Base-by-base conservation (phyloP, 176 grass and related monocot genomes). In the Ensete ventricosum region DNA sequence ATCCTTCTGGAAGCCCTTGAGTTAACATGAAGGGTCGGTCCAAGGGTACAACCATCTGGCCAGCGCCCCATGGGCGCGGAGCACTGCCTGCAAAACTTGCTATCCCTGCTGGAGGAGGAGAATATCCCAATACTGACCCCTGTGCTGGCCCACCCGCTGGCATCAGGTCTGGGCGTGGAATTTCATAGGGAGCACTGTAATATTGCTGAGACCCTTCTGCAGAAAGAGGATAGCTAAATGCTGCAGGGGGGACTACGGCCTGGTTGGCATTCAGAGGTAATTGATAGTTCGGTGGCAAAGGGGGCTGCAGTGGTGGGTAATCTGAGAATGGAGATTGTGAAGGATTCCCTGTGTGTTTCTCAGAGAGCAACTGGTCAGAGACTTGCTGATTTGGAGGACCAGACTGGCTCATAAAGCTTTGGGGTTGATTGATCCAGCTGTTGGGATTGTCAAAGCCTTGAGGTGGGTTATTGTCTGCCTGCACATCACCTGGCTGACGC, bases 191-290 rank as follows among this genome's bases (percentile, higher is more conserved):
- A 26, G 58, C 29, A 65, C 60, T 53, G 48, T 53, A 64, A 52
- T 52, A 65, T 25, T 77, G 60, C 58, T 77, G 75, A 77, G 75
- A 77, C 8, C 75, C 75, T 53, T 77, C 75, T 17, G 21, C 60
- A 51, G 60, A 52, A 52, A 77, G 20, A 64, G 75, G 75, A 25
- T 77, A 77, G n/a, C 13, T 65, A 65, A 52, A 63, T 65, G 59
- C 22, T 26, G 75, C 8, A 16, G 74, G 58, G 11, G 58, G 75
- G 0, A 52, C 22, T 11, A 64, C 7, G 20, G 21, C 59, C 75
- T 65, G 75, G 48, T 65, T 77, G 50, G 43, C 11, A 50, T 66
- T 77, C 48, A 65, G 49, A 52, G 75, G 59, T 51, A 77, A 17
- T 52, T 60, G 75, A 77, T 77, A 77, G 49, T 58, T 75, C 6